phyloP scores from a whole-genome alignment of 805 yeast species.

The Starmerella vaccinii region DNA sequence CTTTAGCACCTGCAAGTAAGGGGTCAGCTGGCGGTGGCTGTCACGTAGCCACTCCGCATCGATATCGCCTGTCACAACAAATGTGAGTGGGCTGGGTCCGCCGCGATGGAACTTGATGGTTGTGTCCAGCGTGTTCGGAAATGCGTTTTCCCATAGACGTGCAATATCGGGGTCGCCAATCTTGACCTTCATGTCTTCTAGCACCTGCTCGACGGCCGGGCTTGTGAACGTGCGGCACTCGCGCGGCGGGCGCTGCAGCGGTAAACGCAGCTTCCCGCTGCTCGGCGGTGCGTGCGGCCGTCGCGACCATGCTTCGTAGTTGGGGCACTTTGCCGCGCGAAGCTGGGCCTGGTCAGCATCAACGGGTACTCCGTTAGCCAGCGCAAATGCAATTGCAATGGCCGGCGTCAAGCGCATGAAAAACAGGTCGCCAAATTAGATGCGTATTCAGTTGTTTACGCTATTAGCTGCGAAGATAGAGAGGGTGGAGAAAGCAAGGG shows the following conservation, averaged over 20 bases:
- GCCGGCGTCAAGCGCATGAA: neutral
- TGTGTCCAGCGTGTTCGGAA: slow-evolving; percentile 83
- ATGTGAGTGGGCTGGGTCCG: slow-evolving; percentile 43
- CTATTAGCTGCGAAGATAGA: neutral
- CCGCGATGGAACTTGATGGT: slow-evolving; percentile 61
- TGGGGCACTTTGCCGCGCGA: slow-evolving; percentile 38
- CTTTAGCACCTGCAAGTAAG: slow-evolving; percentile 53
- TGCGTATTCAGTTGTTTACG: too few relatives aligned
- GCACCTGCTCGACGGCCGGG: slow-evolving; percentile 48
- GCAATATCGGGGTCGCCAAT: slow-evolving; percentile 58
- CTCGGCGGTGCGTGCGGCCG: slow-evolving; percentile 48
- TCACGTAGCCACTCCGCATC: slow-evolving; percentile 92
- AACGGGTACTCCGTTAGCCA: neutral
- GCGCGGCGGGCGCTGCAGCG: slow-evolving; percentile 66
- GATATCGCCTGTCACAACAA: slow-evolving; percentile 84
- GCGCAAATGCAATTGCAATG: neutral
- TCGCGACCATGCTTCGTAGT: slow-evolving; percentile 52
- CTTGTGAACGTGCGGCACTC: slow-evolving; percentile 67
- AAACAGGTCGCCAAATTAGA: neutral
- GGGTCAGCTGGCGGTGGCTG: slow-evolving; percentile 70
- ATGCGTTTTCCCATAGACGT: slow-evolving; percentile 64
- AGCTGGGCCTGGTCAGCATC: slow-evolving; percentile 1
- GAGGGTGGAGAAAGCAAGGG: too few relatives aligned
- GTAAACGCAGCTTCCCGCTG: slow-evolving; percentile 44
- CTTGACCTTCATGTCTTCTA: slow-evolving; percentile 41